Evolutionary conservation across 116 monocot species (phyloP).

Genomic region (Posidonia oceanica): DNA sequence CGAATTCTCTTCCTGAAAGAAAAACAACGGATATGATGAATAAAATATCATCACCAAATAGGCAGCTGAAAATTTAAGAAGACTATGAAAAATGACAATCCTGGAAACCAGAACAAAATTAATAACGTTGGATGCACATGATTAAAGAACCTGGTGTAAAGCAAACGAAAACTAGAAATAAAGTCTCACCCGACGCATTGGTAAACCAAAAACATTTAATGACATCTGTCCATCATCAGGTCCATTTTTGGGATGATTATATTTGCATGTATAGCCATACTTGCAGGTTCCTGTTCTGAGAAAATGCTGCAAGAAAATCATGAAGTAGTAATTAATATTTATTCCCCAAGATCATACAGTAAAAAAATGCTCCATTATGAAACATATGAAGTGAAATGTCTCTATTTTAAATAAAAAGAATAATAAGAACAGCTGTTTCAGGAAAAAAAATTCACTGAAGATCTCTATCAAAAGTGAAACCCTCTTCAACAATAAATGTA

Average conservation of each 20-base stretch:
- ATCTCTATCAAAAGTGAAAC: too few species aligned
- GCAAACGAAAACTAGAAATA: neutral
- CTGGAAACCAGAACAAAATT: too few species aligned
- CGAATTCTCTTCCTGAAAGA: slow-evolving; percentile 69
- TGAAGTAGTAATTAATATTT: neutral
- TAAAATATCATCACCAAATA: neutral
- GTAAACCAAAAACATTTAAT: slow-evolving; percentile 56
- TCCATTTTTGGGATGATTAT: slow-evolving; percentile 73
- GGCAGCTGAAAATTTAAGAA: too few species aligned
- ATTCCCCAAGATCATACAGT: neutral
- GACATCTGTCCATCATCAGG: slow-evolving; percentile 20
- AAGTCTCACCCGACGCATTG: slow-evolving; percentile 58
- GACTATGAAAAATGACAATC: too few species aligned
- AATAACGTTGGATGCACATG: neutral
- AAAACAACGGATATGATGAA: neutral
- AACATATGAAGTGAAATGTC: too few species aligned
- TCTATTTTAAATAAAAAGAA: too few species aligned
- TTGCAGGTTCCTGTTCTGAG: slow-evolving; percentile 79
- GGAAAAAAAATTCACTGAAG: too few species aligned
- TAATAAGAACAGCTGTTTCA: too few species aligned
- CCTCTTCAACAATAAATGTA: too few species aligned
- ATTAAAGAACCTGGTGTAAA: neutral
- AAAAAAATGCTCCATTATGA: too few species aligned
- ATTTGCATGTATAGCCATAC: slow-evolving; percentile 78
- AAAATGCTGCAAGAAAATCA: slow-evolving; percentile 52